Evolutionary conservation across 257 asterid species (phyloP).

Genomic region (Salvia miltiorrhiza): DNA sequence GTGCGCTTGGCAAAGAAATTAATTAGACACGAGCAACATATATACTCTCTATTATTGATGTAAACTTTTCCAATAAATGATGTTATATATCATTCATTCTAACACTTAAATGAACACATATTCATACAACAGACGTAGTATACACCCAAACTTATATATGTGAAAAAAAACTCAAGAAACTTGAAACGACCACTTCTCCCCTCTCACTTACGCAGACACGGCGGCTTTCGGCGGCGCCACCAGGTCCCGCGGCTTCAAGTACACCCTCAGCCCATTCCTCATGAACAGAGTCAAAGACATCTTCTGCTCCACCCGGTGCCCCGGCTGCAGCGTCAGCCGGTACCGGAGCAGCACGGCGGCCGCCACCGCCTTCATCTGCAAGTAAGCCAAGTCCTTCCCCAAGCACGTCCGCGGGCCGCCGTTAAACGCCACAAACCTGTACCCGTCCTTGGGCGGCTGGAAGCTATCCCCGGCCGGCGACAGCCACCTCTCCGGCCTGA

Average conservation of each 20-base stretch:
- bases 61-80: constrained; percentile 2
- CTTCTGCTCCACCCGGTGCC: constrained; percentile 83
- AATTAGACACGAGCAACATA: not conserved
- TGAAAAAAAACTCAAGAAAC: constrained; percentile 1
- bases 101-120: not conserved
- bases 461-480: constrained; percentile 49
- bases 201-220: constrained; percentile 2
- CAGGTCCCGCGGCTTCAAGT: constrained; percentile 20
- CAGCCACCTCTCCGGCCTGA: constrained; percentile 87
- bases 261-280: constrained; percentile 66
- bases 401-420: constrained; percentile 85
- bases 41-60: not conserved
- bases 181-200: constrained; percentile 1
- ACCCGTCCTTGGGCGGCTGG: constrained; percentile 63
- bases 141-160: not conserved
- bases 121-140: not conserved
- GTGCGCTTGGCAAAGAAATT: not conserved
- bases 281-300: constrained; percentile 80
- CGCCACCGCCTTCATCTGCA: constrained; percentile 85
- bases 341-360: constrained; percentile 75
- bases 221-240: constrained; percentile 13
- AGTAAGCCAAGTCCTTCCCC: constrained; percentile 84
- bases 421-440: constrained; percentile 68
- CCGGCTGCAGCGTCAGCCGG: constrained; percentile 57
- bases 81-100: not conserved